phyloP scores from a whole-genome alignment of 2,329 filamentous ascomycete species.

The Ilyonectria robusta region DNA sequence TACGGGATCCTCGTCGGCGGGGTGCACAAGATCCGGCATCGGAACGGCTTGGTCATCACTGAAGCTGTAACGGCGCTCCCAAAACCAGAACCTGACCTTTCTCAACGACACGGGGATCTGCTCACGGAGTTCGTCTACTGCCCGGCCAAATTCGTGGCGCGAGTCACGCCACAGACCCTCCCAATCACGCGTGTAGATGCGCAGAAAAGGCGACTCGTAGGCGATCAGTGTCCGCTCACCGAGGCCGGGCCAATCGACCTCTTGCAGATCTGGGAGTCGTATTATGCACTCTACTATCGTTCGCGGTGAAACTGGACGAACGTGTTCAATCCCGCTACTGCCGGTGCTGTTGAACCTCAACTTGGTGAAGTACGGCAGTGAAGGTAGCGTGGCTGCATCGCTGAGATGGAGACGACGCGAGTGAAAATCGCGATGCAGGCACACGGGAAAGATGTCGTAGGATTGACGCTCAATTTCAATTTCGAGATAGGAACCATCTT shows the following conservation, averaged over 20 bases:
- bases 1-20: slow-evolving; percentile 16
- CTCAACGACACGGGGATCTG: slow-evolving; percentile 8
- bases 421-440: slow-evolving; percentile 10
- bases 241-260: slow-evolving; percentile 5
- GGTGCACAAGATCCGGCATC: slow-evolving; percentile 20
- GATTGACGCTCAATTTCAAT: background rate
- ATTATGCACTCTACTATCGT: background rate
- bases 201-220: background rate
- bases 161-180: slow-evolving; percentile 25
- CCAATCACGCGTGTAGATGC: slow-evolving; percentile 13
- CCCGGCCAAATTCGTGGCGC: slow-evolving; percentile 14
- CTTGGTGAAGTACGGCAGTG: background rate
- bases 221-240: background rate
- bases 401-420: slow-evolving; percentile 6
- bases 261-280: slow-evolving; percentile 18
- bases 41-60: background rate
- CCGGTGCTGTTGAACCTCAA: background rate
- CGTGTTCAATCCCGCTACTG: background rate
- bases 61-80: background rate
- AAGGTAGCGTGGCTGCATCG: slow-evolving; percentile 2
- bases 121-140: slow-evolving; percentile 13
- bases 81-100: slow-evolving; percentile 6
- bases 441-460: background rate
- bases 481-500: background rate
- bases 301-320: slow-evolving; percentile 12